These are phyloP conservation scores for Actinomortierella ambigua DNA, from an alignment of 371 early-diverging fungal genomes.

Conservation along the genomic window DNA sequence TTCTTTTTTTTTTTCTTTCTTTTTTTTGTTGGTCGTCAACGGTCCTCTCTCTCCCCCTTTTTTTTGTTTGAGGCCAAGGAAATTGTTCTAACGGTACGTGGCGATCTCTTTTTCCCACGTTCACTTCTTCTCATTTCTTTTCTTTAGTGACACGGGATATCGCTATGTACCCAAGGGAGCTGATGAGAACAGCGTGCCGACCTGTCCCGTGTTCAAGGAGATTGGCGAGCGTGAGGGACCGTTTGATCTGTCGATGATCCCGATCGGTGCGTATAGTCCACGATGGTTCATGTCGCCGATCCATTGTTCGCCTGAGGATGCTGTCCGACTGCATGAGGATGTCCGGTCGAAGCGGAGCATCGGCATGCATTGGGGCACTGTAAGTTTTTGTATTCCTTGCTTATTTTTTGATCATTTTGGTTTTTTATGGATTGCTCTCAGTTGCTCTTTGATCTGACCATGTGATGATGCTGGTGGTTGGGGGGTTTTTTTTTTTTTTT, in stretches of 20 bases:
- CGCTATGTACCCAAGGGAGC: constrained; percentile 54
- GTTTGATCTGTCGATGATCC: constrained; percentile 75
- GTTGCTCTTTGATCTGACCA: not conserved
- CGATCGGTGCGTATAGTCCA: constrained; percentile 85
- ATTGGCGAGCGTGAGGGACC: constrained; percentile 76
- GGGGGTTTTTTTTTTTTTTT: not conserved
- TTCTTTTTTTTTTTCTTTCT: not conserved
- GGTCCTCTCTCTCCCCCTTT: too few species aligned
- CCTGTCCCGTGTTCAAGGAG: constrained; percentile 83
- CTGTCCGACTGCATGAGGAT: constrained; percentile 77
- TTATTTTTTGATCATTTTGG: not conserved
- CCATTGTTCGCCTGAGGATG: constrained; percentile 80
- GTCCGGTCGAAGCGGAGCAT: constrained; percentile 66
- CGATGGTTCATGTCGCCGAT: constrained; percentile 72
- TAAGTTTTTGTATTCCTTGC: constrained; percentile 4
- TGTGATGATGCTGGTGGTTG: too few species aligned
- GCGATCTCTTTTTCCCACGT: too few species aligned
- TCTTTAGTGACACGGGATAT: constrained; percentile 77
- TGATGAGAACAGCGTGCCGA: constrained; percentile 53
- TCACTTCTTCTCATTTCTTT: too few species aligned
- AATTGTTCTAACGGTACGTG: too few species aligned
- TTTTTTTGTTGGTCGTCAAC: not conserved
- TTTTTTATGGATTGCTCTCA: not conserved
- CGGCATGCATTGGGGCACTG: constrained; percentile 73
- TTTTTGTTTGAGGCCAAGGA: too few species aligned